phyloP scores from a whole-genome alignment of 805 yeast genomes.

The Lipomyces japonicus region DNA sequence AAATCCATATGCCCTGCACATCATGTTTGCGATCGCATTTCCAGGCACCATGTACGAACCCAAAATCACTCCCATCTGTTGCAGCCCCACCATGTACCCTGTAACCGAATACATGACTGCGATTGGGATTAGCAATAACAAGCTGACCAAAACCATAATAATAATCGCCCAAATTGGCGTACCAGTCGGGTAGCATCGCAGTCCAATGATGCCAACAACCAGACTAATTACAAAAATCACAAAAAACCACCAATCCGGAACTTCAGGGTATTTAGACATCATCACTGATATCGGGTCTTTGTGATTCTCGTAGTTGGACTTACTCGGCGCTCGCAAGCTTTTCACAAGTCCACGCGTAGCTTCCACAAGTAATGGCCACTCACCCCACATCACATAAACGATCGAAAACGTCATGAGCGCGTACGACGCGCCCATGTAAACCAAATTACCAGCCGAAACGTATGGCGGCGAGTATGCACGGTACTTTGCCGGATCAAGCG shows the following conservation, averaged over 20 bases:
- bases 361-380: conserved; percentile 37
- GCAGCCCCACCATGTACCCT: conserved; percentile 48
- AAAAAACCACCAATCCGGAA: conserved; percentile 74
- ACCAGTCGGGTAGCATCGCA: conserved; percentile 44
- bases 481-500: conserved; percentile 49
- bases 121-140: conserved; percentile 57
- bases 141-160: conserved; percentile 52
- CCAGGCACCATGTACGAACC: conserved; percentile 51
- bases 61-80: conserved; percentile 43
- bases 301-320: conserved; percentile 6
- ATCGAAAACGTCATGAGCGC: conserved; percentile 53
- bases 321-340: conserved; percentile 6
- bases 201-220: conserved; percentile 34
- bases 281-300: conserved; percentile 44
- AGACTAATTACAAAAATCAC: conserved; percentile 45
- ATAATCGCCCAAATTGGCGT: conserved; percentile 64
- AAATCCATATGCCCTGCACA: conserved; percentile 48
- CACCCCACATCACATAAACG: conserved; percentile 45
- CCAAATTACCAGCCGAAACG: conserved; percentile 50
- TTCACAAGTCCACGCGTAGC: conserved; percentile 10
- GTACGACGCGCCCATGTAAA: conserved; percentile 51
- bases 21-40: conserved; percentile 48
- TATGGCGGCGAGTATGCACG: conserved; percentile 59
- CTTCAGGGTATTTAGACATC: conserved; percentile 57
- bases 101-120: conserved; percentile 62